Percentiles rank a stretch among this genome's conserved stretches.
phyloP scores from a whole-genome alignment of 768 basidiomycete species.

The Kwoniella sp. region DNA sequence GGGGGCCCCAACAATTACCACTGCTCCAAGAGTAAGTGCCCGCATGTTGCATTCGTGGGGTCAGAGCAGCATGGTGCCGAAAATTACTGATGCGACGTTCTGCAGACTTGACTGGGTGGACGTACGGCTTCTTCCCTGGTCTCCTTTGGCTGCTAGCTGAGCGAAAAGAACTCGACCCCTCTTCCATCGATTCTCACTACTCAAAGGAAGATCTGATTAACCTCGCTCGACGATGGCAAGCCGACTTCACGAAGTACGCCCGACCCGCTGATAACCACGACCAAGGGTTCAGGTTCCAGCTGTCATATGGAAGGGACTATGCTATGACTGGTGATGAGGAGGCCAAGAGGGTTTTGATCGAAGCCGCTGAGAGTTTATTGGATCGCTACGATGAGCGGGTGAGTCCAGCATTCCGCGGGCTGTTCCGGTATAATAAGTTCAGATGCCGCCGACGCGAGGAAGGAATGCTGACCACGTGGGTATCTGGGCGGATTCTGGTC shows the following conservation, averaged over 20 bases:
- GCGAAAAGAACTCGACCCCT: conserved; percentile 27
- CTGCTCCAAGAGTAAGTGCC: conserved; percentile 39
- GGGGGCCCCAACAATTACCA: conserved; percentile 45
- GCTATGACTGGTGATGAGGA: conserved; percentile 36
- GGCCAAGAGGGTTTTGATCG: conserved; percentile 41
- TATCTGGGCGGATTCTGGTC: background rate
- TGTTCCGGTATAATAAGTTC: too few relatives aligned
- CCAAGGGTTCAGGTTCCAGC: conserved; percentile 47
- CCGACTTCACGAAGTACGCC: conserved; percentile 31
- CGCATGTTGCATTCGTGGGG: too few relatives aligned
- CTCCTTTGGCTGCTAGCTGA: conserved; percentile 46
- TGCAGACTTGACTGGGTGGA: conserved; percentile 40
- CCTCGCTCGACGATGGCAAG: conserved; percentile 40
- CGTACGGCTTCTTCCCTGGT: conserved; percentile 48
- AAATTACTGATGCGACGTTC: too few relatives aligned
- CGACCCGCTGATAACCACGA: conserved; percentile 41
- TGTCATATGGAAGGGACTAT: conserved; percentile 40
- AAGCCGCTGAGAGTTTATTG: conserved; percentile 37
- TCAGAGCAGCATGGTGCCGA: too few relatives aligned
- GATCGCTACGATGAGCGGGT: conserved; percentile 39
- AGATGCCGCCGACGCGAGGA: too few relatives aligned
- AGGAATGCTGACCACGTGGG: background rate
- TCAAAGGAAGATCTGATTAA: conserved; percentile 30
- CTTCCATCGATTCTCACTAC: conserved; percentile 24
- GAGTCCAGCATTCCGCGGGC: too few relatives aligned